A percentile compares a stretch with the other conserved stretches of the same genome.
Evolutionary conservation across 2,329 filamentous ascomycete genomes (phyloP).

Genomic region (Apiospora rasikravindrae): DNA sequence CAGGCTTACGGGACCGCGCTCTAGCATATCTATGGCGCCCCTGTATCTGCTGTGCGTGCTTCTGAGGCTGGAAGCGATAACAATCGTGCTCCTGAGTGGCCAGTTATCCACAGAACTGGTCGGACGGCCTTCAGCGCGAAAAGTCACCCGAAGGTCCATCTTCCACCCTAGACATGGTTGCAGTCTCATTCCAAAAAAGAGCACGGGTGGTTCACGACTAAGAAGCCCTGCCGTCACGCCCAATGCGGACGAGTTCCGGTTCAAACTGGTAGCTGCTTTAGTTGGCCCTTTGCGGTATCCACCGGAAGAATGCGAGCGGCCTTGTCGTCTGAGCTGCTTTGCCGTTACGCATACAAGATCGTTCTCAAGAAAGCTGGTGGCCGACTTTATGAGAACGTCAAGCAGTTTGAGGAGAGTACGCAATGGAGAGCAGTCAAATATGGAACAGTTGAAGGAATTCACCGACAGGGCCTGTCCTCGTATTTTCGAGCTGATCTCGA

Average conservation of each 20-base stretch:
- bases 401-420: slow-evolving; percentile 78
- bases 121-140: no score
- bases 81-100: background rate
- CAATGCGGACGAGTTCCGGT: background rate
- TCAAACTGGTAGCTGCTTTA: slow-evolving; percentile 82
- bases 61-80: background rate
- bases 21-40: background rate
- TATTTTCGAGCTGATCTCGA: slow-evolving; percentile 74
- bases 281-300: slow-evolving; percentile 82
- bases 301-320: slow-evolving; percentile 86
- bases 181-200: no score
- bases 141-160: no score
- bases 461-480: slow-evolving; percentile 71
- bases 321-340: slow-evolving; percentile 96
- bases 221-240: no score
- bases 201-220: no score
- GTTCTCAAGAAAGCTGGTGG: slow-evolving; percentile 87
- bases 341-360: slow-evolving; percentile 92
- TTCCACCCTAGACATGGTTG: no score
- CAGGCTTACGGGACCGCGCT: slow-evolving; percentile 17
- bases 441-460: no score
- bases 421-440: no score
- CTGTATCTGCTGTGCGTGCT: background rate
- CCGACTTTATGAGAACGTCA: slow-evolving; percentile 80
- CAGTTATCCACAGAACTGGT: no score